A percentile compares a stretch with the other conserved stretches of the same genome.
Evolutionary conservation across 768 basidiomycete species (phyloP).

Genomic region (Mycena alexandri): DNA sequence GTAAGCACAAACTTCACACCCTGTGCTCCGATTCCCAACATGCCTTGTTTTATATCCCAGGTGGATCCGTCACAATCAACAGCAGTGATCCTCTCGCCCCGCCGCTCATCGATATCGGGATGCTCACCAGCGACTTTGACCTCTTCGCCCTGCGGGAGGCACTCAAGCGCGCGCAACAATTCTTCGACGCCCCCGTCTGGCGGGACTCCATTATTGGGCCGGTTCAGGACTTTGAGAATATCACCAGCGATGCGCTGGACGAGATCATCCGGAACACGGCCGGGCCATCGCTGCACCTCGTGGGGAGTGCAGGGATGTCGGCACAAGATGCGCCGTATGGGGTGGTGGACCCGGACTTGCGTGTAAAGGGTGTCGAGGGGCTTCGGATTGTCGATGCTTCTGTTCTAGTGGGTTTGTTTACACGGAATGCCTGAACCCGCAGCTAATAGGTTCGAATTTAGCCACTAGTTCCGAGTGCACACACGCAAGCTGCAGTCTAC

Average conservation of each 20-base stretch:
- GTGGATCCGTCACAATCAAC: slow-evolving; percentile 32
- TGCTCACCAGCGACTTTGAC: too few relatives aligned
- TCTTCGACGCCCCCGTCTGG: slow-evolving; percentile 2
- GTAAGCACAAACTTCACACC: neutral
- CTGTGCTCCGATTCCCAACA: too few relatives aligned
- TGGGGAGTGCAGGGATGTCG: too few relatives aligned
- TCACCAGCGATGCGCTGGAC: neutral
- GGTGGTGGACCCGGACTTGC: too few relatives aligned
- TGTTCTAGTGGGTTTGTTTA: neutral
- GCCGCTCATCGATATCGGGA: too few relatives aligned
- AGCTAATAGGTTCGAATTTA: slow-evolving; percentile 3
- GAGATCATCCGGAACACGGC: too few relatives aligned
- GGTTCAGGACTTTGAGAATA: slow-evolving; percentile 4
- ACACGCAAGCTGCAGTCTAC: neutral
- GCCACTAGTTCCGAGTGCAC: slow-evolving; percentile 7
- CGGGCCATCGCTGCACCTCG: too few relatives aligned
- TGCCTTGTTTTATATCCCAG: slow-evolving; percentile 17
- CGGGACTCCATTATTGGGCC: neutral
- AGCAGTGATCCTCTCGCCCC: too few relatives aligned
- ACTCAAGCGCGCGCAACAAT: neutral
- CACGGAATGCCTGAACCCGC: slow-evolving; percentile 1
- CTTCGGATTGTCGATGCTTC: too few relatives aligned
- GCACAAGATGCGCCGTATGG: too few relatives aligned
- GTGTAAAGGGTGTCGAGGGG: too few relatives aligned
- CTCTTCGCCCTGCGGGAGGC: too few relatives aligned